Base-by-base conservation (phyloP, 2,329 filamentous ascomycete genomes). In the Pyricularia sp. region DNA sequence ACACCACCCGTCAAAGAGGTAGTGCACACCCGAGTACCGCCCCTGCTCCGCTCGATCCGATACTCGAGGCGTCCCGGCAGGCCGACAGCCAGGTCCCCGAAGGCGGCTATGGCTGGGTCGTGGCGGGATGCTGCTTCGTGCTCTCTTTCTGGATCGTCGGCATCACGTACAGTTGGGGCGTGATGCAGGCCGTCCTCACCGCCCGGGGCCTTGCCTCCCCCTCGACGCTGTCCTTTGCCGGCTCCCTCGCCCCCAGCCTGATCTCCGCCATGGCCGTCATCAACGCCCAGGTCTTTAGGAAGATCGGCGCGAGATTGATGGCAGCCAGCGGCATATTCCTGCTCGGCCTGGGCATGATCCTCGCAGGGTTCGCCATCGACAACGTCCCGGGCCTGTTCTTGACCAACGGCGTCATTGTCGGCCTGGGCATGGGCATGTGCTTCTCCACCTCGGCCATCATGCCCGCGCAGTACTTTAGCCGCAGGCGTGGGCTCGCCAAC, bases 81-180 rank as follows among this genome's bases (percentile, higher is more conserved):
- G 70, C 69, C 64, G 70, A 71, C 25, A 64, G 68, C 9, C 30
- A 63, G 14, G 80, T 79, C 0, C 85, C 85, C 0, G 84, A 87
- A 65, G 85, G 85, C 31, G 85, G 84, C 28, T 85, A 86, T 72
- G 85, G 84, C 70, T 87, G 85, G 85, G 78, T 82, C 17, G 79
- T 88, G 9, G 83, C 89, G 28, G 76, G 76, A 3, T 80, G 79
- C 36, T 86, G 83, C 71, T 80, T 82, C 2, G 73, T 85, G 1
- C 73, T 87, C 12, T 80, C 83, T 1, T 89, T 85, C 79, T 87
- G 84, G 85, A 80, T 83, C 67, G 81, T 85, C 66, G 86, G 86
- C 67, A 85, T 81, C 0, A 81, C 81, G 9, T 87, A 87, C 73
- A 82, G 81, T 71, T 90, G 87, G 86, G 88, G 87, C 28, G 81